Evolutionary conservation across 495 filamentous ascomycete species (phyloP), one percentile per base, ranked within the genome.

Genomic region (Aspergillus sclerotioniger): DNA sequence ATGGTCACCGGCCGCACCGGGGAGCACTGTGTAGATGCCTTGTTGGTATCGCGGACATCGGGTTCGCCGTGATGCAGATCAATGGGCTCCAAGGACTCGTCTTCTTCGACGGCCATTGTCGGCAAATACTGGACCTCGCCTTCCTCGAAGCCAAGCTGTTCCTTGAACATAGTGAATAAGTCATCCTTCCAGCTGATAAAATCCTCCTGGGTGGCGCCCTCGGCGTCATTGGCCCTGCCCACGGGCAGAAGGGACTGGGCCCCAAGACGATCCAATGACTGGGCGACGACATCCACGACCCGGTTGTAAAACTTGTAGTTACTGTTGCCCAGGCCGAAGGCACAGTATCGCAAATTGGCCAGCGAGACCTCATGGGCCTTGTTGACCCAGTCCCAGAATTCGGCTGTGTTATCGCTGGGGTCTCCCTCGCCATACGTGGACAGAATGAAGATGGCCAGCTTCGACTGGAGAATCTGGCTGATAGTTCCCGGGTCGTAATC

Each of bases 371-470:
- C 61, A 8, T 59, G 45, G 19, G 63, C 60, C 50, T 67, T 68
- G 41, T 58, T 67, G 46, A 80, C 56, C 76, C 73, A 79, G 21
- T 74, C 74, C 70, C 74, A 76, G 51, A 82, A 74, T 17, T 70
- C 70, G 5, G 67, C 67, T 3, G 77, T 71, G 51, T 84, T 84
- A 47, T 84, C 80, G 58, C 68, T 74, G 1, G 81, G 80, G 53
- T 83, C 81, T 3, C 82, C 81, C 54, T 84, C 80, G 20, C 82
- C 82, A 50, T 80, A 84, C 0, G 81, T 84, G 3, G 79, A 79
- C 17, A 81, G 62, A 17, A 83, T 65, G 58, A 83, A 82, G 12
- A 82, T 74, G 5, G 71, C 78, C 17, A 80, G 45, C 56, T 80
- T 80, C 6, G 65, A 49, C 5, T 63, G 25, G 1, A 75, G 71